These are phyloP conservation scores for Ophiostoma quercus DNA, from an alignment of 2,329 filamentous ascomycete species.

Conservation along the genomic window DNA sequence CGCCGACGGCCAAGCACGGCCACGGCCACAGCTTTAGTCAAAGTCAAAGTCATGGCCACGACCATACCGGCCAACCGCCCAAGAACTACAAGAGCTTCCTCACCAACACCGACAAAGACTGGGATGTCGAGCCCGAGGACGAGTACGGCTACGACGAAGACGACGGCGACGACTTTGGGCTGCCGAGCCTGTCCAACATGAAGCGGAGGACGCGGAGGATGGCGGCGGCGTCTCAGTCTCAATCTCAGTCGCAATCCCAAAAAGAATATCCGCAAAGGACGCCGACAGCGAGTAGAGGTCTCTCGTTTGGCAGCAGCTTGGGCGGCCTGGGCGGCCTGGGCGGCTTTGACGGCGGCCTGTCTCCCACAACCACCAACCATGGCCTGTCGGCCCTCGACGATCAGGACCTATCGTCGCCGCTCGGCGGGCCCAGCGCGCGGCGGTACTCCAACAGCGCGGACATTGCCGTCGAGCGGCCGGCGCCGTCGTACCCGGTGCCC, in stretches of 20 bases:
- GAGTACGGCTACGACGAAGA: constrained; percentile 75
- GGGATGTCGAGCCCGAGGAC: constrained; percentile 67
- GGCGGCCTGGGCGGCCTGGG: not conserved
- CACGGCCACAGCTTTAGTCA: constrained; percentile 28
- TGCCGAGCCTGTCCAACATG: constrained; percentile 89
- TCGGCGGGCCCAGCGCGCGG: constrained; percentile 42
- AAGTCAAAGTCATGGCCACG: not conserved
- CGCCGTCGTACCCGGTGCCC: constrained; percentile 76
- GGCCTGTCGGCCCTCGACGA: constrained; percentile 30
- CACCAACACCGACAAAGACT: constrained; percentile 75
- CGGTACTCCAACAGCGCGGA: constrained; percentile 81
- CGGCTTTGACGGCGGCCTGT: constrained; percentile 25
- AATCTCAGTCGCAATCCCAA: not conserved
- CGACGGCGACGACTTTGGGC: constrained; percentile 85
- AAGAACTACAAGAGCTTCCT: constrained; percentile 77
- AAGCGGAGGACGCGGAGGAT: constrained; percentile 61
- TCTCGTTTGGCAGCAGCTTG: not conserved
- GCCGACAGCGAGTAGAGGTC: not conserved
- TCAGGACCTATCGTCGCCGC: constrained; percentile 34
- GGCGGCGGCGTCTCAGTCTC: constrained; percentile 38
- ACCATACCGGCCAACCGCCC: constrained; percentile 30
- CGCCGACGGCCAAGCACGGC: constrained; percentile 51
- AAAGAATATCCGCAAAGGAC: constrained; percentile 24
- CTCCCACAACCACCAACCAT: constrained; percentile 4
- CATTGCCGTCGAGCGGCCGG: constrained; percentile 83